Evolutionary conservation across 2,329 filamentous ascomycete species (phyloP).

Genomic region (Clonostachys rhizophaga): DNA sequence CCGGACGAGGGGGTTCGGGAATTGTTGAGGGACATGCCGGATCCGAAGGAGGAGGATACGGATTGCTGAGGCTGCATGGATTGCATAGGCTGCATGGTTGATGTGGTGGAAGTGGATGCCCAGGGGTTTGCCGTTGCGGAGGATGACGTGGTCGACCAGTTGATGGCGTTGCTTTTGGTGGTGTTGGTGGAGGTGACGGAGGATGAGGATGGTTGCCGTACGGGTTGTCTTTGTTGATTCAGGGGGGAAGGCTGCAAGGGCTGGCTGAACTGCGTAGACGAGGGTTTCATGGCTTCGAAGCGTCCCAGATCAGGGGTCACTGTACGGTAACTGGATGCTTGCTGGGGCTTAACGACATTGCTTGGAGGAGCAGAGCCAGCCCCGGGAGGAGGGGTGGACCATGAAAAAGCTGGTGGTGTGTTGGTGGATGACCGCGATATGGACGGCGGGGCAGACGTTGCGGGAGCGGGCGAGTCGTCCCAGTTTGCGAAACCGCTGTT

Average conservation of each 20-base stretch:
- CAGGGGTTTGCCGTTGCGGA: conserved; percentile 40
- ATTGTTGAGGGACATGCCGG: conserved; percentile 1
- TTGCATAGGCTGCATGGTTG: conserved; percentile 4
- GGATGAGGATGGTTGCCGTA: conserved; percentile 4
- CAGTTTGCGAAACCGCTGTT: conserved; percentile 41
- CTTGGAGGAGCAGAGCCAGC: conserved; percentile 23
- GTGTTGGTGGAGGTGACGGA: conserved; percentile 6
- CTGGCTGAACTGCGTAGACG: conserved; percentile 59
- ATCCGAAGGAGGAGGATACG: no score
- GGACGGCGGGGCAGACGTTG: conserved; percentile 25
- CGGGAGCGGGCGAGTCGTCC: conserved; percentile 27
- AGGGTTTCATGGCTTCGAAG: conserved; percentile 52
- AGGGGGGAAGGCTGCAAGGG: conserved; percentile 42
- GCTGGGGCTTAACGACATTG: conserved; percentile 26
- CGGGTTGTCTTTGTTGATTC: background rate
- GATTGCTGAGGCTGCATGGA: conserved; percentile 3
- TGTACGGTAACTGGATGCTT: conserved; percentile 40
- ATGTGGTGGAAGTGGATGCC: conserved; percentile 29
- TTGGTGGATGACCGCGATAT: conserved; percentile 24
- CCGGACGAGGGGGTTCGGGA: conserved; percentile 29
- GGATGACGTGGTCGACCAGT: conserved; percentile 35
- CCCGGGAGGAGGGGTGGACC: conserved; percentile 49
- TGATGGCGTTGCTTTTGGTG: conserved; percentile 30
- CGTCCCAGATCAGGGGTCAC: conserved; percentile 54
- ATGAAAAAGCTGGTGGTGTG: conserved; percentile 51